Evolutionary conservation across 2,329 filamentous ascomycete genomes (phyloP), one percentile per base, ranked within the genome.

Genomic region (Talaromyces verruculosus): DNA sequence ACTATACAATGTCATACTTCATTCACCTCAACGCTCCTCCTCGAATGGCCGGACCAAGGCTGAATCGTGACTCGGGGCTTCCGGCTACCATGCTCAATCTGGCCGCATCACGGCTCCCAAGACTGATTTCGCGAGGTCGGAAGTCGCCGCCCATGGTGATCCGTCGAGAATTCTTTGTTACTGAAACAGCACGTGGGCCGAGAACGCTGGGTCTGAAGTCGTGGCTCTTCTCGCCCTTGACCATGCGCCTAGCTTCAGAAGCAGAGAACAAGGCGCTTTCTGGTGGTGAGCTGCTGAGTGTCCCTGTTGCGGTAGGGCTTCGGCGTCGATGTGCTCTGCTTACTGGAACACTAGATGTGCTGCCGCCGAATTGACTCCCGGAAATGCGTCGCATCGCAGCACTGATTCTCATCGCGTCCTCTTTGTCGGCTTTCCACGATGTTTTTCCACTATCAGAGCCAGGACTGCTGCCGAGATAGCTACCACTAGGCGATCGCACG

Each of bases 191-290:
- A 39, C 87, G 81, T 33, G 89, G 88, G 69, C 86, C 88, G 60
- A 90, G 77, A 15, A 90, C 87, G 65, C 83, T 85, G 45, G 78
- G 78, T 67, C 84, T 84, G 71, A 80, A 81, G 19, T 85, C 83
- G 59, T 82, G 80, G 49, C 86, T 85, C 69, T 85, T 86, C 37
- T 88, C 84, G 58, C 82, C 84, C 72, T 85, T 87, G 45, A 88
- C 85, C 86, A 91, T 89, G 15, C 89, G 82, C 51, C 89, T 82
- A 30, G 88, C 88, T 68, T 89, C 88, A 64, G 85, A 84, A 28
- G 88, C 86, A 0, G 87, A 89, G 75, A 90, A 90, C 75, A 89
- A 81, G 7, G 80, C 79, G 69, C 87, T 85, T 62, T 80, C 84
- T 1, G 86, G 85, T 15, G 87, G 85, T 5, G 65, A 66, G 63